A percentile compares a stretch with the other conserved stretches of the same genome.
Evolutionary conservation across 1,284 basidiomycete genomes (phyloP).

Genomic region (Vanrija sp.): DNA sequence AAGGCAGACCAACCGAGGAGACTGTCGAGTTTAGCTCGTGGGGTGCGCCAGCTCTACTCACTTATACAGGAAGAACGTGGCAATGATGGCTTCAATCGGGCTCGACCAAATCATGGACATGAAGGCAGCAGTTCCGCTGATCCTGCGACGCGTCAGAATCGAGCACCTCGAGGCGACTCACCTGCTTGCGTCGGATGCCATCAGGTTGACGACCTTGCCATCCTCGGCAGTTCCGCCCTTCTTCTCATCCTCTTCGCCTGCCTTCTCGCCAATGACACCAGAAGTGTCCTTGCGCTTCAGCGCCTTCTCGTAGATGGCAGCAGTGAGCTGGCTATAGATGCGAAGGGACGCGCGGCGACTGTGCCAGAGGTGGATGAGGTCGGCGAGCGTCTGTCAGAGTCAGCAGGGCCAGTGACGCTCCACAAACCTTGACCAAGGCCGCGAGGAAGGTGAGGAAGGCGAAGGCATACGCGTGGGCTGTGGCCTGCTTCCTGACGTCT

Average conservation of each 20-base stretch:
- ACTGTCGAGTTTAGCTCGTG: slow-evolving; percentile 47
- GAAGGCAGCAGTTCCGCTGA: slow-evolving; percentile 35
- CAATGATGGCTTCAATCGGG: slow-evolving; percentile 76
- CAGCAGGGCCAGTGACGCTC: slow-evolving; percentile 17
- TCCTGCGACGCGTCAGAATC: slow-evolving; percentile 8
- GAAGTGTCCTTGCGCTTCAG: slow-evolving; percentile 78
- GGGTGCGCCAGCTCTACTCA: slow-evolving; percentile 49
- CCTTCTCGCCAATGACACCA: slow-evolving; percentile 61
- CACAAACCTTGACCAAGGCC: slow-evolving; percentile 56
- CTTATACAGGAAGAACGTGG: slow-evolving; percentile 72
- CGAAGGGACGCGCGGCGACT: slow-evolving; percentile 66
- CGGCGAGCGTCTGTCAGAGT: slow-evolving; percentile 59
- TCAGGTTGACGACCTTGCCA: slow-evolving; percentile 53
- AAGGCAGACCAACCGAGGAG: slow-evolving; percentile 80
- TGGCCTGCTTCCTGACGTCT: not conserved
- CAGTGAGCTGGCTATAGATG: slow-evolving; percentile 67
- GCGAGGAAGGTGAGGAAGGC: slow-evolving; percentile 63
- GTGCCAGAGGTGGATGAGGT: slow-evolving; percentile 74
- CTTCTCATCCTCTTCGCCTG: slow-evolving; percentile 48
- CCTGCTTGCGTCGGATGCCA: slow-evolving; percentile 45
- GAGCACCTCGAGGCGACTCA: not conserved
- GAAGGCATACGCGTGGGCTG: slow-evolving; percentile 60
- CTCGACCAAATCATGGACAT: slow-evolving; percentile 58
- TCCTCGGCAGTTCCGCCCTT: slow-evolving; percentile 43
- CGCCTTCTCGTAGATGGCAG: slow-evolving; percentile 81